Base-by-base conservation (phyloP, 441 rosid species). In the Erodium moschatum region DNA sequence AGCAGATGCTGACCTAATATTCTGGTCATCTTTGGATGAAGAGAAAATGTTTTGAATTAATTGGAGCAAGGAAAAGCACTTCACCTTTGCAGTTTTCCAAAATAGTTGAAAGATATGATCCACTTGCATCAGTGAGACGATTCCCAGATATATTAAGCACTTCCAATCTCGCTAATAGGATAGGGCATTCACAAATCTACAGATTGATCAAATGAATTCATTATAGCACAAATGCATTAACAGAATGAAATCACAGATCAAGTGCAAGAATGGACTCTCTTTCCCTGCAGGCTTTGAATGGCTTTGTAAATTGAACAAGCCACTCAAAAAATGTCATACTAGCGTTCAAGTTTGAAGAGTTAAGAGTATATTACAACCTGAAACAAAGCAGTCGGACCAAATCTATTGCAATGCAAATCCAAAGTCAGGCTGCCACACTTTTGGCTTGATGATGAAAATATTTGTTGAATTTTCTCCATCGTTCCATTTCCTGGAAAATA, bases 361-460 rank as follows among this genome's bases (percentile, higher is more conserved):
- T 40, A 40, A 29, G 44, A 42, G 38, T 48, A 67, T 58, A 64
- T 67, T 67, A 69, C 70, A 72, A 92, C 99, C 93, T 95, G 97
- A 85, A 89, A 90, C 84, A 95, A 83, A 73, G 98, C 82, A 27
- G 92, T 84, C 67, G 99, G 91, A 78, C 98, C 98, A 82, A 92
- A 96, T 52, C 90, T 91, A 78, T 96, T 96, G 87, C 92, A 89
- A 78, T 96, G 99, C 83, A 96, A 83, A 76, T 96, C 99, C 87
- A 96, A 85, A 78, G 87, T 87, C 77, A 92, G 76, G 74, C 81
- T 93, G 68, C 96, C 91, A 75, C 90, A 90, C 71, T 75, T 87
- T 84, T 87, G 96, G 72, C 84, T 87, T 73, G 96, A 83, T 72
- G 85, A 81, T 65, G 78, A 71, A 80, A 96, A 85, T 31, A 85